Evolutionary conservation across 2,329 filamentous ascomycete species (phyloP).

Genomic region (Grosmannia penicillata): DNA sequence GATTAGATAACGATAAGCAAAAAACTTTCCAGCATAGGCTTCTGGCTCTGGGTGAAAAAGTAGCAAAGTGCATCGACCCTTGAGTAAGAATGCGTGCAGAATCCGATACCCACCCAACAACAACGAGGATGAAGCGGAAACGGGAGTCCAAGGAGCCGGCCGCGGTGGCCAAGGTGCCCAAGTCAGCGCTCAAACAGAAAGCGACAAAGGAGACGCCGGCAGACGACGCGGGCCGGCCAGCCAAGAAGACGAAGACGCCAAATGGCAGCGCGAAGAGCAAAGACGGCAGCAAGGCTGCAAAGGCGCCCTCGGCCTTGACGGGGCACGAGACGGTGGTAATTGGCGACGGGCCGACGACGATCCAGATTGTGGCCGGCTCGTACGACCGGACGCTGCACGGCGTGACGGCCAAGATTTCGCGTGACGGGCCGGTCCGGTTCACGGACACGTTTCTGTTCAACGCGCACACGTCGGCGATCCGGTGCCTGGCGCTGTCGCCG

Average conservation of each 20-base stretch:
- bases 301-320: not conserved
- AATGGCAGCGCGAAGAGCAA: not conserved
- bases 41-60: not conserved
- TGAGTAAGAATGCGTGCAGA: too few species aligned
- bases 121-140: conserved; percentile 8
- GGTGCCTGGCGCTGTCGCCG: conserved; percentile 75
- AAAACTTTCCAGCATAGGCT: not conserved
- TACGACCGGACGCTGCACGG: conserved; percentile 92
- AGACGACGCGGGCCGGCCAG: not conserved
- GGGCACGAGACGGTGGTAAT: not conserved
- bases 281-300: not conserved
- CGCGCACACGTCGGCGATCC: conserved; percentile 79
- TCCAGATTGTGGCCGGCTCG: conserved; percentile 84
- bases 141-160: conserved; percentile 4
- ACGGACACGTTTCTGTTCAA: conserved; percentile 92
- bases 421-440: conserved; percentile 40
- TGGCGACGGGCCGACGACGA: conserved; percentile 29
- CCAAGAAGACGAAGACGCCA: conserved; percentile 1
- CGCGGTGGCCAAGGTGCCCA: not conserved
- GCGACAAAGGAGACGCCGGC: not conserved
- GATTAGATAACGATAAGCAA: conserved; percentile 9
- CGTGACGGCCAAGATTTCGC: conserved; percentile 55
- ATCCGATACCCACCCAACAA: not conserved
- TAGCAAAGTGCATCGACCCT: too few species aligned
- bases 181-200: not conserved